Percentiles rank a stretch among this genome's conserved stretches.
phyloP scores from a whole-genome alignment of 495 filamentous ascomycete species.

The Extremus antarcticus region DNA sequence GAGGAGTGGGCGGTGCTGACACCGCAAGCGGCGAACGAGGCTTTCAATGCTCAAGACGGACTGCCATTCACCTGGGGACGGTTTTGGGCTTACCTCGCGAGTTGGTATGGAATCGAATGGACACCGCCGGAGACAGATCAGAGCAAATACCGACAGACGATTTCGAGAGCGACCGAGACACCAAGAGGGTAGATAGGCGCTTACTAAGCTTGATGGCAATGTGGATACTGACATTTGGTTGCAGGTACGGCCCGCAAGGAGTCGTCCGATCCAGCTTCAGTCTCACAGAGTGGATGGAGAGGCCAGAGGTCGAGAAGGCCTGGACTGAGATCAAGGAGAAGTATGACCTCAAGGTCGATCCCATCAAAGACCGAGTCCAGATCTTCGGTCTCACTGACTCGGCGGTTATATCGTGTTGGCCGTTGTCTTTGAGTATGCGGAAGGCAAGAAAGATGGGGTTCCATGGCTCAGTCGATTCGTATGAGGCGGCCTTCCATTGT shows the following conservation, averaged over 20 bases:
- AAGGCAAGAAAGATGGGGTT: conserved; percentile 5
- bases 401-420: not conserved
- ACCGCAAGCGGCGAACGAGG: conserved; percentile 28
- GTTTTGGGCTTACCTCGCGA: conserved; percentile 3
- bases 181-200: not conserved
- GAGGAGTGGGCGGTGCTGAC: conserved; percentile 40
- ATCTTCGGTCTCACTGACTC: not conserved
- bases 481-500: not conserved
- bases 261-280: not conserved
- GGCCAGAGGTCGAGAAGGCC: not conserved
- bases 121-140: not conserved
- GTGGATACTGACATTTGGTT: no score
- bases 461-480: conserved; percentile 1
- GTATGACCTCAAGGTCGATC: not conserved
- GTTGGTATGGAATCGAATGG: not conserved
- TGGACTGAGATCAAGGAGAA: not conserved
- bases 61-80: conserved; percentile 34
- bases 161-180: not conserved
- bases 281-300: not conserved
- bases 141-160: not conserved
- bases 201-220: no score
- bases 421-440: not conserved
- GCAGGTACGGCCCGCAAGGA: not conserved
- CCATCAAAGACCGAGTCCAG: conserved; percentile 1
- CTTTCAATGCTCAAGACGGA: conserved; percentile 38